Evolutionary conservation across 108 stramenopile genomes (phyloP).

Genomic region (Discostella pseudostelligera): DNA sequence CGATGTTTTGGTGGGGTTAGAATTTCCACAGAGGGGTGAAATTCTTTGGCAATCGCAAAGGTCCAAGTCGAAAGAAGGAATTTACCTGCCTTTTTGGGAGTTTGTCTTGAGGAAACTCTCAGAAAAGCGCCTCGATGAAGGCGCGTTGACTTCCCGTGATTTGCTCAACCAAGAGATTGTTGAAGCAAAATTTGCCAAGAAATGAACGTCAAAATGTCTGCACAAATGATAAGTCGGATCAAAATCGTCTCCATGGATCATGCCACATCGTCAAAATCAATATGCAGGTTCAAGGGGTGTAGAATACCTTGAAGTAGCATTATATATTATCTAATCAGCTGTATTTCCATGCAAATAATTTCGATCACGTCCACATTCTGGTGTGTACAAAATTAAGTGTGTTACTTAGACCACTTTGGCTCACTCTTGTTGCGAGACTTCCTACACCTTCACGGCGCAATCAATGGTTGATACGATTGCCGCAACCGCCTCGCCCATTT

Average conservation of each 20-base stretch:
- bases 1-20: constrained; percentile 28
- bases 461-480: constrained; percentile 55
- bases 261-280: no score
- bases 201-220: no score
- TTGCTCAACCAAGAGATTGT: constrained; percentile 13
- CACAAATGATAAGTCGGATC: no score
- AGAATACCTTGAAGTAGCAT: no score
- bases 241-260: no score
- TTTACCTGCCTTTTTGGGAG: constrained; percentile 9
- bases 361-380: no score
- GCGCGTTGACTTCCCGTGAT: not conserved
- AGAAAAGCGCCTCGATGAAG: constrained; percentile 5
- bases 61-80: not conserved
- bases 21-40: constrained; percentile 11
- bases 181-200: no score
- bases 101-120: constrained; percentile 10
- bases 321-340: no score
- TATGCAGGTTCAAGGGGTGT: no score
- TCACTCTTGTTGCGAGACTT: not conserved
- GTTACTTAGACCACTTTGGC: not conserved
- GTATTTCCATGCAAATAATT: no score
- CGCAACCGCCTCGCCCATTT: constrained; percentile 87
- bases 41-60: constrained; percentile 2
- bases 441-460: constrained; percentile 34
- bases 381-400: not conserved